phyloP scores from a whole-genome alignment of 2,329 filamentous ascomycete genomes.

The Monilinia polystroma region DNA sequence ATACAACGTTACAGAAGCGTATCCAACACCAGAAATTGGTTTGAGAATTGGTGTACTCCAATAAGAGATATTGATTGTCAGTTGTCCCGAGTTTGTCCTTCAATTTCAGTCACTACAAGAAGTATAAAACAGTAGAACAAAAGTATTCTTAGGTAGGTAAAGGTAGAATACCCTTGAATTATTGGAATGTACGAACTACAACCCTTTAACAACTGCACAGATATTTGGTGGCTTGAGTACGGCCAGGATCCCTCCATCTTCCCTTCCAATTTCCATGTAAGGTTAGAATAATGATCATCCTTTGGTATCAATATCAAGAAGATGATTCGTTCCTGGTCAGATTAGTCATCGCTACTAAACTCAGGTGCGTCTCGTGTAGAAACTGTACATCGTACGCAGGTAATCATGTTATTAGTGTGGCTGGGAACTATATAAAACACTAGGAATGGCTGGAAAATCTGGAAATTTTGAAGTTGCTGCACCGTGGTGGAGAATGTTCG shows the following conservation, averaged over 20 bases:
- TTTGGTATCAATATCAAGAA: not conserved
- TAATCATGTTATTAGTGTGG: not conserved
- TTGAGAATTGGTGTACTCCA: not conserved
- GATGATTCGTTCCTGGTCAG: conserved; percentile 8
- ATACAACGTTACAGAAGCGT: conserved; percentile 9
- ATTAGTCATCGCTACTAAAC: not conserved
- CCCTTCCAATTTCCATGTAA: not conserved
- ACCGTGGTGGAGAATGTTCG: not conserved
- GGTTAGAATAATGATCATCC: not conserved
- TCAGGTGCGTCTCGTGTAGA: not conserved
- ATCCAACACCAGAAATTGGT: not conserved
- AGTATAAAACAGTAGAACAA: not conserved
- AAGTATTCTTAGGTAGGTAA: not conserved
- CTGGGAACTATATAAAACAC: not conserved
- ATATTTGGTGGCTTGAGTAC: conserved; percentile 17
- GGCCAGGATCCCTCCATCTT: not conserved
- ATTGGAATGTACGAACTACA: not conserved
- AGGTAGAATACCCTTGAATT: not conserved
- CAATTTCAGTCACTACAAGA: not conserved
- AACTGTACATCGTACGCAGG: too few relatives aligned
- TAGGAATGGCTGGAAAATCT: not conserved
- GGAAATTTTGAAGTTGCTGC: not conserved
- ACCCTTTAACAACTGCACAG: not conserved
- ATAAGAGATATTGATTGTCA: not conserved
- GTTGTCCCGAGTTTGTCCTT: not conserved